Evolutionary conservation across 371 early-diverging fungal genomes (phyloP).

Genomic region (Mucor plumbeus): DNA sequence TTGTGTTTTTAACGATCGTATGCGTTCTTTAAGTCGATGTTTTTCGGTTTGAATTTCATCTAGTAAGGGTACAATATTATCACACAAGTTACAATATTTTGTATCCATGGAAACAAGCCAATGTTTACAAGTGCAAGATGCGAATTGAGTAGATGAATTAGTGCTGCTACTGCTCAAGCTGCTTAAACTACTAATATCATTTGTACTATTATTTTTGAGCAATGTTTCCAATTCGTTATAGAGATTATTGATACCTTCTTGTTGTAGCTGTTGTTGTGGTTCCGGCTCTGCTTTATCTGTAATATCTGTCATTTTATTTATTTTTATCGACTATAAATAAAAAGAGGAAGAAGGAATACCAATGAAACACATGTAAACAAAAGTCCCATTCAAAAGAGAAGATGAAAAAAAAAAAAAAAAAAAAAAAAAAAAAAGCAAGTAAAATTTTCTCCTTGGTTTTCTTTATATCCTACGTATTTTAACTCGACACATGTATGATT

Average conservation of each 20-base stretch:
- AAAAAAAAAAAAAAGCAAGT: not conserved
- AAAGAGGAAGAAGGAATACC: not conserved
- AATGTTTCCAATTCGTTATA: conserved; percentile 8
- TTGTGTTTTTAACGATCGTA: not conserved
- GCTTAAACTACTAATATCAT: not conserved
- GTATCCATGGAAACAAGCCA: conserved; percentile 18
- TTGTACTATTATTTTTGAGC: conserved; percentile 7
- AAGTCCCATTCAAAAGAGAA: not conserved
- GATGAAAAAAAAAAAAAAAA: not conserved
- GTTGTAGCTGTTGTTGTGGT: not conserved
- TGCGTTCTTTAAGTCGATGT: not conserved
- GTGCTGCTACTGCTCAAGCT: conserved; percentile 7
- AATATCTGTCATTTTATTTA: not conserved
- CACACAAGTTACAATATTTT: conserved; percentile 20
- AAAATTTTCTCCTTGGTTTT: not conserved
- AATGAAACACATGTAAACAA: conserved; percentile 3
- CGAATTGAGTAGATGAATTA: not conserved
- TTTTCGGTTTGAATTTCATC: not conserved
- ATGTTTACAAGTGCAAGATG: conserved; percentile 13
- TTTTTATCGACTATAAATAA: not conserved
- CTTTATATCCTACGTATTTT: not conserved
- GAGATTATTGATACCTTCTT: conserved; percentile 2
- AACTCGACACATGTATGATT: not conserved
- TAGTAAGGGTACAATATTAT: conserved; percentile 11
- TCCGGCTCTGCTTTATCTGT: not conserved